These are phyloP conservation scores for Phoenix dactylifera DNA, from an alignment of 176 grass and related monocot genomes.

Conservation along the genomic window DNA sequence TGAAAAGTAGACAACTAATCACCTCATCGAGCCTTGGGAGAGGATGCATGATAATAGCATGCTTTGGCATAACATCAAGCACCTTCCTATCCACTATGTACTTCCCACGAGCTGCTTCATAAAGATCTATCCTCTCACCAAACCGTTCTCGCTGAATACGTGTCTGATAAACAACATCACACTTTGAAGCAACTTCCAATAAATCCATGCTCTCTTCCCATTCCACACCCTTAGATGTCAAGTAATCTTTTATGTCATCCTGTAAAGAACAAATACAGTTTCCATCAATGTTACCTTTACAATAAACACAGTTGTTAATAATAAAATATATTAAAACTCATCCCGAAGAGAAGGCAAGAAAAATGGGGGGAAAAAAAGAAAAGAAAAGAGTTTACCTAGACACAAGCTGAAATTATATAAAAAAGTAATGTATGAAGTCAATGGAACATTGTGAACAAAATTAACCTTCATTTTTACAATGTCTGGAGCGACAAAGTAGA, in stretches of 20 bases:
- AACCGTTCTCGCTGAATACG: constrained; percentile 99
- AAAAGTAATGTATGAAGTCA: too few species aligned
- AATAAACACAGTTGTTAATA: too few species aligned
- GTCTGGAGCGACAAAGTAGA: constrained; percentile 88
- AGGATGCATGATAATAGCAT: too few species aligned
- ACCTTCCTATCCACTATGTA: constrained; percentile 70
- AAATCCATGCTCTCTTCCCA: constrained; percentile 94
- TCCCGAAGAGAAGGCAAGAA: too few species aligned
- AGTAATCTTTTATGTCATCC: constrained; percentile 95
- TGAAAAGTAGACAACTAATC: not conserved
- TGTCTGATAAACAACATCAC: constrained; percentile 97
- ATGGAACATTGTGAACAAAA: too few species aligned
- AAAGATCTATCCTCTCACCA: constrained; percentile 81
- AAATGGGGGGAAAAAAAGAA: too few species aligned
- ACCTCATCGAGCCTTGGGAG: constrained; percentile 87
- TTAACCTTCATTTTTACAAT: constrained; percentile 94
- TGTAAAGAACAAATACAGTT: constrained; percentile 4
- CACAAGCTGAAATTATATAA: too few species aligned
- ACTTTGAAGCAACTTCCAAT: constrained; percentile 75
- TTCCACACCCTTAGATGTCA: constrained; percentile 58
- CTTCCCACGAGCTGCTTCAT: constrained; percentile 87
- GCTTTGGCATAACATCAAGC: constrained; percentile 31
- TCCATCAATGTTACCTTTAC: too few species aligned
- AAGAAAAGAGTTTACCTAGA: too few species aligned
- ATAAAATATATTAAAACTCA: too few species aligned